These are phyloP conservation scores for Xylaria flabelliformis DNA, from an alignment of 495 filamentous ascomycete genomes.

Conservation along the genomic window DNA sequence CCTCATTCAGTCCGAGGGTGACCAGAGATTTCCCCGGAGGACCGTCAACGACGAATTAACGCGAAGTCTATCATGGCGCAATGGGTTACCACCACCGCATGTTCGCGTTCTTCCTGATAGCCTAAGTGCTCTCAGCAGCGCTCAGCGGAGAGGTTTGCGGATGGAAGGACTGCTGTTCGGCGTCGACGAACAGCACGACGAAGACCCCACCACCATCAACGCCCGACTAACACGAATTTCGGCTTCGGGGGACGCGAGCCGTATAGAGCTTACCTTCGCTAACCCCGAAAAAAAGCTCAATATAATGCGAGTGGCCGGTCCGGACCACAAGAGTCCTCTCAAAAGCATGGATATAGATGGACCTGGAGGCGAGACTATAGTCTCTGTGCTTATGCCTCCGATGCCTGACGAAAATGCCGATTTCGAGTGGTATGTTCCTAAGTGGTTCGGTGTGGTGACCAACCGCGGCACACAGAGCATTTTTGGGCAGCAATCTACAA, in stretches of 20 bases:
- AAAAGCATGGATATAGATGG: constrained; percentile 17
- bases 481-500: constrained; percentile 11
- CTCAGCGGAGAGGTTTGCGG: constrained; percentile 5
- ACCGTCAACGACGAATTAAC: constrained; percentile 4
- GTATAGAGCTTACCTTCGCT: constrained; percentile 4
- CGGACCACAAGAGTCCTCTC: not conserved
- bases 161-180: constrained; percentile 9
- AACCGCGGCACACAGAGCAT: constrained; percentile 12
- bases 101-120: not conserved
- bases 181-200: not conserved
- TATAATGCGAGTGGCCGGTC: not conserved
- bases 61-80: constrained; percentile 4
- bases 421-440: constrained; percentile 15
- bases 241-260: constrained; percentile 7
- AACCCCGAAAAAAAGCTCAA: not conserved
- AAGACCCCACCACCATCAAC: not conserved
- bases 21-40: not conserved
- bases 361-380: not conserved
- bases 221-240: not conserved
- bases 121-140: not conserved
- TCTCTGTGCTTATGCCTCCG: constrained; percentile 8
- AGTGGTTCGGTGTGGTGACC: not conserved
- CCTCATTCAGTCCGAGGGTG: not conserved
- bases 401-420: not conserved
- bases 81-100: constrained; percentile 1